A percentile compares a stretch with the other conserved stretches of the same genome.
Evolutionary conservation across 179 eudicot genomes (phyloP).

Genomic region (Vitellaria paradoxa): DNA sequence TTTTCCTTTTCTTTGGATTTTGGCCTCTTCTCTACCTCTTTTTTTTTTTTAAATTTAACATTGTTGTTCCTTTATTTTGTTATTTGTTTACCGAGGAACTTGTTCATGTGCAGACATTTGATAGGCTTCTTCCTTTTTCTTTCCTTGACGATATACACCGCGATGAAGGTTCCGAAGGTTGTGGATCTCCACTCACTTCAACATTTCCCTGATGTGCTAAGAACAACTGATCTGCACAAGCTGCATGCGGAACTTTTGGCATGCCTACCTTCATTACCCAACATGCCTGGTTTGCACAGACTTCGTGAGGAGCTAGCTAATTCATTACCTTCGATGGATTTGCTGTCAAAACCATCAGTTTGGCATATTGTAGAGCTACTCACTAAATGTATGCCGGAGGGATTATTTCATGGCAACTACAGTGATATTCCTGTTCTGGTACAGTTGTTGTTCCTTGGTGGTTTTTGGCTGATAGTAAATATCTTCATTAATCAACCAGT

Average conservation of each 20-base stretch:
- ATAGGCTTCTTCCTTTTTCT: slow-evolving; percentile 96
- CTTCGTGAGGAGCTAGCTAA: slow-evolving; percentile 48
- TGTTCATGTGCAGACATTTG: slow-evolving; percentile 70
- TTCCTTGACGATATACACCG: slow-evolving; percentile 78
- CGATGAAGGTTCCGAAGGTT: slow-evolving; percentile 70
- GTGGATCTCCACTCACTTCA: slow-evolving; percentile 63
- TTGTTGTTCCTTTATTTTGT: background rate
- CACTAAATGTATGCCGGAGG: slow-evolving; percentile 79
- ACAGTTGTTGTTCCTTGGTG: slow-evolving; percentile 12
- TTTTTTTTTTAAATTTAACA: background rate
- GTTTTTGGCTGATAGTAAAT: background rate
- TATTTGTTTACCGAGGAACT: background rate
- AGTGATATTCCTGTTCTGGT: slow-evolving; percentile 71
- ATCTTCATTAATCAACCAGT: background rate
- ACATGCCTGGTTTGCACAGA: slow-evolving; percentile 65
- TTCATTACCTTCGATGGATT: slow-evolving; percentile 43
- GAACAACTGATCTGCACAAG: slow-evolving; percentile 64
- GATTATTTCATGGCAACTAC: slow-evolving; percentile 67
- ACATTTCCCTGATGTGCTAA: slow-evolving; percentile 63
- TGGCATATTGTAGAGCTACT: slow-evolving; percentile 77
- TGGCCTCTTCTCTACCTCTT: background rate
- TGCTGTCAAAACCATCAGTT: slow-evolving; percentile 42
- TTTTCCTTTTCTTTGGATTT: background rate
- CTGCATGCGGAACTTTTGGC: slow-evolving; percentile 57
- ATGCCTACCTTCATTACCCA: slow-evolving; percentile 77